phyloP scores from a whole-genome alignment of 2,329 filamentous ascomycete genomes.

The Phoma sp. region DNA sequence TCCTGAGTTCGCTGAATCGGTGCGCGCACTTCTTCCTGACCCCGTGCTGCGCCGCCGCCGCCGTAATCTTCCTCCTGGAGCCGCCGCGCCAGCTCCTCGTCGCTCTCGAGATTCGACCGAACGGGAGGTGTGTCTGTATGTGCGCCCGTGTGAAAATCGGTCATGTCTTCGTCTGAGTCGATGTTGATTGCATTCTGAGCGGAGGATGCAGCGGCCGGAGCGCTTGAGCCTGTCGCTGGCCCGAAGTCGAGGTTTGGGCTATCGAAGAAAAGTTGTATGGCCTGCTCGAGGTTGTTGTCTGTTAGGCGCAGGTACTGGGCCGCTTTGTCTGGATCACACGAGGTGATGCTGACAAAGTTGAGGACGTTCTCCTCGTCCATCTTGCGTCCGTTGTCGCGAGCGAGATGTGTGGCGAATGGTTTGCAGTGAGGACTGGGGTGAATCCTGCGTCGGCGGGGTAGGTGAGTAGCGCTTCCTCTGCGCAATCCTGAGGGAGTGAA shows the following conservation, averaged over 20 bases:
- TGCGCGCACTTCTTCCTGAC: slow-evolving; percentile 73
- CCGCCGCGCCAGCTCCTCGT: slow-evolving; percentile 89
- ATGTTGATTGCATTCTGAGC: slow-evolving; percentile 70
- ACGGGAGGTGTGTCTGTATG: slow-evolving; percentile 33
- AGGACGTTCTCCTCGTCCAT: slow-evolving; percentile 65
- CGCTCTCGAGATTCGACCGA: slow-evolving; percentile 70
- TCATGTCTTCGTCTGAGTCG: slow-evolving; percentile 74
- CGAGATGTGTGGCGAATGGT: neutral
- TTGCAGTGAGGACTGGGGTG: slow-evolving; percentile 6
- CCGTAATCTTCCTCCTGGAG: slow-evolving; percentile 91
- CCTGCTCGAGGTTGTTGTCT: slow-evolving; percentile 82
- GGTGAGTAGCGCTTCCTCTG: slow-evolving; percentile 2
- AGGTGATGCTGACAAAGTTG: slow-evolving; percentile 83
- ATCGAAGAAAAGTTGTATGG: slow-evolving; percentile 88
- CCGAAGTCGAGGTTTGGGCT: slow-evolving; percentile 73
- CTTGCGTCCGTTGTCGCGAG: slow-evolving; percentile 15
- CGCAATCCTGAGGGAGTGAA: neutral
- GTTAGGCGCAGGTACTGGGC: slow-evolving; percentile 83
- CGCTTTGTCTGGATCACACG: slow-evolving; percentile 73
- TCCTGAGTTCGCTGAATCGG: slow-evolving; percentile 92
- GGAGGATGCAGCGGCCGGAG: slow-evolving; percentile 47
- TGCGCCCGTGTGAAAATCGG: slow-evolving; percentile 53
- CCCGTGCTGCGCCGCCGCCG: slow-evolving; percentile 48
- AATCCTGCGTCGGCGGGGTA: slow-evolving; percentile 12
- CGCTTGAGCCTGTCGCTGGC: slow-evolving; percentile 43